These are phyloP conservation scores for Yarrowia sp. DNA, from an alignment of 805 yeast species.

Conservation along the genomic window DNA sequence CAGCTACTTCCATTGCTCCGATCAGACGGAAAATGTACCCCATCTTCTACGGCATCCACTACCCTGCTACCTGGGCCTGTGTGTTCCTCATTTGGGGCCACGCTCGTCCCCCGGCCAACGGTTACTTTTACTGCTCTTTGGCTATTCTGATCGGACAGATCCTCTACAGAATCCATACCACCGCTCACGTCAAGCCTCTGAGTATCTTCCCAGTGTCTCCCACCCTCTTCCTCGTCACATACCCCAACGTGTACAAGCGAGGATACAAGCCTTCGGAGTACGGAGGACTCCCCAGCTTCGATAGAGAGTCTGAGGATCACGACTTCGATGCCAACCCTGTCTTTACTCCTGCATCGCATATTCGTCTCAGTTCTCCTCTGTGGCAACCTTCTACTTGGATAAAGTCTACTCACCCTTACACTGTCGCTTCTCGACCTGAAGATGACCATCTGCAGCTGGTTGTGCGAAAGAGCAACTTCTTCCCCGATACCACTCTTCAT, in stretches of 20 bases:
- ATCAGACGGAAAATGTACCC: conserved; percentile 68
- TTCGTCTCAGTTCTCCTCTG: conserved; percentile 48
- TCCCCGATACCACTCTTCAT: conserved; percentile 44
- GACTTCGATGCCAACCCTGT: conserved; percentile 22
- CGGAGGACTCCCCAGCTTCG: conserved; percentile 20
- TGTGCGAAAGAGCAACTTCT: conserved; percentile 52
- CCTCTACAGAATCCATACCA: conserved; percentile 54
- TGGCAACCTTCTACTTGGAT: conserved; percentile 53
- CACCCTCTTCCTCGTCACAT: conserved; percentile 56
- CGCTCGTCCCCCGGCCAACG: conserved; percentile 77
- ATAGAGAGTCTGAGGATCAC: conserved; percentile 6
- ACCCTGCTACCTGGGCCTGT: conserved; percentile 76
- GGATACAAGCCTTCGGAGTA: conserved; percentile 36
- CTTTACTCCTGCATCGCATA: conserved; percentile 59
- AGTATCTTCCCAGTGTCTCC: conserved; percentile 54
- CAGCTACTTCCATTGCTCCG: conserved; percentile 69
- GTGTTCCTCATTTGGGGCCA: conserved; percentile 74
- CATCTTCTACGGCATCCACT: conserved; percentile 74
- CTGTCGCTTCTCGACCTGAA: conserved; percentile 60
- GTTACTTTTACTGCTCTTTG: conserved; percentile 62
- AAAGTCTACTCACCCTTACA: conserved; percentile 55
- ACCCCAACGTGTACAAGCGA: conserved; percentile 56
- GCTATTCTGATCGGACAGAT: conserved; percentile 66
- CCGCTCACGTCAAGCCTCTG: conserved; percentile 42
- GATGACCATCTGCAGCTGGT: conserved; percentile 53